A percentile compares a stretch with the other conserved stretches of the same genome.
phyloP scores from a whole-genome alignment of 2,329 filamentous ascomycete genomes.

The Exophiala calicioides region DNA sequence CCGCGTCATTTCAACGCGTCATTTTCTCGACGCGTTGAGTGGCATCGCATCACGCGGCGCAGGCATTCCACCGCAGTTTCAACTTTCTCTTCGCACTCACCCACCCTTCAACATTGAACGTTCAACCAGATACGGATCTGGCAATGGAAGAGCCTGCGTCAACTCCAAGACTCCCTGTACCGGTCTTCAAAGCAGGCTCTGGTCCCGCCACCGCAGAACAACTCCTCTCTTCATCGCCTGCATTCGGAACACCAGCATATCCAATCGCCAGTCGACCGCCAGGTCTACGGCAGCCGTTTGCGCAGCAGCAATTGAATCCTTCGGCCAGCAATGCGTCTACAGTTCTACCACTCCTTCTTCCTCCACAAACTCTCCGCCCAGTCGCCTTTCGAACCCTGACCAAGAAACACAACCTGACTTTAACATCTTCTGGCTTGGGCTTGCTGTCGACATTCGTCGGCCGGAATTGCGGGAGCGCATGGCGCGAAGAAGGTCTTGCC shows the following conservation, averaged over 20 bases:
- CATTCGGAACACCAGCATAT: slow-evolving; percentile 83
- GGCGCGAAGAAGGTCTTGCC: slow-evolving; percentile 91
- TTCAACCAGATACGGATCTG: not conserved
- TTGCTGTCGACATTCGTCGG: slow-evolving; percentile 87
- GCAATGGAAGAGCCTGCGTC: slow-evolving; percentile 33
- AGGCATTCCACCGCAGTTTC: not conserved
- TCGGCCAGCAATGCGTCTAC: slow-evolving; percentile 57
- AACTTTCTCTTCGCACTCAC: slow-evolving; percentile 2
- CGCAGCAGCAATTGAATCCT: slow-evolving; percentile 38
- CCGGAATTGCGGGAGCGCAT: slow-evolving; percentile 90
- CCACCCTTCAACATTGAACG: not conserved
- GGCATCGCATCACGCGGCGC: too few relatives aligned
- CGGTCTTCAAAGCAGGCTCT: slow-evolving; percentile 25
- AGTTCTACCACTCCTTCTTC: slow-evolving; percentile 85
- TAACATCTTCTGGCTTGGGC: slow-evolving; percentile 83
- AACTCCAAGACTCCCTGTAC: slow-evolving; percentile 25
- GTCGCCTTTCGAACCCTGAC: slow-evolving; percentile 95
- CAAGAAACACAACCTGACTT: slow-evolving; percentile 92
- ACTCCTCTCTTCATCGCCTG: slow-evolving; percentile 85
- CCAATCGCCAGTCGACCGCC: slow-evolving; percentile 58
- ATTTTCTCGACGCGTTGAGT: not conserved
- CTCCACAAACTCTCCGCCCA: slow-evolving; percentile 80
- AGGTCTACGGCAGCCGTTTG: slow-evolving; percentile 33
- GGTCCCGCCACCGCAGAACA: slow-evolving; percentile 49
- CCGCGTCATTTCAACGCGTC: not conserved